A percentile compares a stretch with the other conserved stretches of the same genome.
These are phyloP conservation scores for Moelleriella libera DNA, from an alignment of 2,329 filamentous ascomycete genomes.

Conservation along the genomic window DNA sequence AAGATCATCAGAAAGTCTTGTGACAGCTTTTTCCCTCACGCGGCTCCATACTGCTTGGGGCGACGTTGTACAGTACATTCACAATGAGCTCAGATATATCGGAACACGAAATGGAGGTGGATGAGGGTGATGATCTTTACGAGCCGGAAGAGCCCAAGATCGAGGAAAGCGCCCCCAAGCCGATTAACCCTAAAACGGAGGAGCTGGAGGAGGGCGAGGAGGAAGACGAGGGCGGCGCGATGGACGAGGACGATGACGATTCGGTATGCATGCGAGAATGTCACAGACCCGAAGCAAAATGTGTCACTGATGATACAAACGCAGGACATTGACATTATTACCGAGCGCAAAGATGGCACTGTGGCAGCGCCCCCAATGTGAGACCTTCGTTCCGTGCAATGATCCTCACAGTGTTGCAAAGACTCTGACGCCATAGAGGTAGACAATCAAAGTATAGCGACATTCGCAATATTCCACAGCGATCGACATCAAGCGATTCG, in stretches of 20 bases:
- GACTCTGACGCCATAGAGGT: constrained; percentile 1
- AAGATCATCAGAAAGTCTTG: no score
- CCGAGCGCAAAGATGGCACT: constrained; percentile 49
- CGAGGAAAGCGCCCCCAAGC: constrained; percentile 16
- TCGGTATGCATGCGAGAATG: constrained; percentile 10
- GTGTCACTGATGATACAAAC: background rate
- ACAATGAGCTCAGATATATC: constrained; percentile 5
- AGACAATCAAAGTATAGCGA: constrained; percentile 51
- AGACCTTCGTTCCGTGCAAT: constrained; percentile 9
- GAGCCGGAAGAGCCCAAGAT: constrained; percentile 40
- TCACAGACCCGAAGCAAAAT: background rate
- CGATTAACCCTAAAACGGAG: constrained; percentile 24
- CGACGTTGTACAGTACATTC: background rate
- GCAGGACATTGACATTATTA: constrained; percentile 56
- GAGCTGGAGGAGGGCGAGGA: constrained; percentile 52
- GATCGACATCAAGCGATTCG: constrained; percentile 38
- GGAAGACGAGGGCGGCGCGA: constrained; percentile 45
- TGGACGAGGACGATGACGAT: constrained; percentile 45
- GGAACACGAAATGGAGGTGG: constrained; percentile 42
- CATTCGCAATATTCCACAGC: constrained; percentile 50
- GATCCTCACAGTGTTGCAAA: background rate
- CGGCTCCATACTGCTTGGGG: no score
- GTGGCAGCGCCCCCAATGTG: constrained; percentile 45
- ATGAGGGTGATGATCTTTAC: constrained; percentile 56
- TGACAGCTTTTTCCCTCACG: no score